Conservation (phyloP, 2,329 filamentous ascomycete genomes). For the Aspergillus udagawae region DNA sequence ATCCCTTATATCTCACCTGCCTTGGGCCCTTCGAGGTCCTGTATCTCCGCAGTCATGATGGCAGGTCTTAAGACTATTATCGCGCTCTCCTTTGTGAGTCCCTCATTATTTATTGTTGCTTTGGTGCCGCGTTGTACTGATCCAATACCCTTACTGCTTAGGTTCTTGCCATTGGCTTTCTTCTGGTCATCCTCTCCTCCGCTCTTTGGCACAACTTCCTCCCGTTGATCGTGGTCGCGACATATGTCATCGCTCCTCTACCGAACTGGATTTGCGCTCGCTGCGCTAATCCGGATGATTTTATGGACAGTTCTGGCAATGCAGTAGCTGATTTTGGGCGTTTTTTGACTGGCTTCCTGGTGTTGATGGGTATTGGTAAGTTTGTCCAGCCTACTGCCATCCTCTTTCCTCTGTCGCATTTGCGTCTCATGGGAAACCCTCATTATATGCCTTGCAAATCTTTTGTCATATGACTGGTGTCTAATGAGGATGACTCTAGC, state of each 20-base stretch:
- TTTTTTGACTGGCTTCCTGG: constrained; percentile 92
- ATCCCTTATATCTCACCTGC: constrained; percentile 1
- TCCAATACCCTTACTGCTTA: constrained; percentile 26
- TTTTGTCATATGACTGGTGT: neutral
- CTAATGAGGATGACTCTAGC: constrained; percentile 50
- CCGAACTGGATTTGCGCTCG: constrained; percentile 95
- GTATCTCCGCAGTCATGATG: constrained; percentile 48
- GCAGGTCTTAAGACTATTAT: constrained; percentile 99
- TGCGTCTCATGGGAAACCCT: neutral
- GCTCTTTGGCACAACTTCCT: constrained; percentile 94
- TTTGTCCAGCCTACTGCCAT: constrained; percentile 20
- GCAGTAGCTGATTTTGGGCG: constrained; percentile 88
- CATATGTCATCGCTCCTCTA: constrained; percentile 87
- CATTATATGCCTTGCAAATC: neutral
- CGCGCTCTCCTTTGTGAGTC: constrained; percentile 84
- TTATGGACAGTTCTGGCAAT: constrained; percentile 78
- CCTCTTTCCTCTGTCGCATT: neutral
- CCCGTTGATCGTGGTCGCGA: constrained; percentile 89
- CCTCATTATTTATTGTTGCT: neutral
- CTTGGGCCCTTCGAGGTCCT: constrained; percentile 17
- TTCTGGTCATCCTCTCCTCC: constrained; percentile 96
- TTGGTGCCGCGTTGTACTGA: neutral
- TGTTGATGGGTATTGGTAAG: constrained; percentile 95
- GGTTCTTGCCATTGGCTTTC: constrained; percentile 95
- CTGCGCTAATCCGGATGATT: constrained; percentile 90